Base-by-base conservation (phyloP, 495 filamentous ascomycete species). In the Penicillium mononematosum region DNA sequence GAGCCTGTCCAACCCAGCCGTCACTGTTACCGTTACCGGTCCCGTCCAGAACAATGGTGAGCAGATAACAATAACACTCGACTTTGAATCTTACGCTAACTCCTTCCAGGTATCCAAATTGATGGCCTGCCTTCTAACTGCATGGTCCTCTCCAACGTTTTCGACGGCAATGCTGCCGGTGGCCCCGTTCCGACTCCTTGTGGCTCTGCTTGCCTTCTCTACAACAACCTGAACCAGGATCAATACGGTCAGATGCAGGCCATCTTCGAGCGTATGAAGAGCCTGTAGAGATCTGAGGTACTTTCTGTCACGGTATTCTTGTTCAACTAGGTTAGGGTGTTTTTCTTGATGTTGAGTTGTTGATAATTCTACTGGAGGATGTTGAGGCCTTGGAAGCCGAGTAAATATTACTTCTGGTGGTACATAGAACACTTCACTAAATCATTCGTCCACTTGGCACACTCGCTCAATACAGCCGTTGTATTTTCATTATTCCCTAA, bases 161-260 rank as follows among this genome's bases (percentile, higher is more conserved):
- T 47, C 16, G 45, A 47, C 22, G 45, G 45, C 5, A n/a, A 47
- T 29, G 45, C 45, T 2, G 45, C 7, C 25, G 22, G 22, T 47
- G 45, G 45, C 29, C 24, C 45, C 4, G 45, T 47, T 25, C 45
- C 45, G 2, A 47, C 45, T 19, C 45, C 45, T 5, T 47, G 45
- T 47, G 45, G 45, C 25, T 47, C 45, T 47, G 45, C 45, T 16
- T 47, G 45, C 24, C 45, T 47, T 47, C 25, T 47, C 6, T 47
- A 47, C 24, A 47, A 47, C 45, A 47, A 47, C 25, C 7, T 47
- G 45, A 47, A 47, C 16, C 14, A 14, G 4, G 45, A 31, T 31
- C 24, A 47, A 25, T 47, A 47, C 17, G 45, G 45, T 14, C 45
- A 47, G 25, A 47, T 47, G 45, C 45, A 47, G 27, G 5, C 45